Base-by-base conservation (phyloP, 805 yeast species). In the Isabelozyma rhagii region DNA sequence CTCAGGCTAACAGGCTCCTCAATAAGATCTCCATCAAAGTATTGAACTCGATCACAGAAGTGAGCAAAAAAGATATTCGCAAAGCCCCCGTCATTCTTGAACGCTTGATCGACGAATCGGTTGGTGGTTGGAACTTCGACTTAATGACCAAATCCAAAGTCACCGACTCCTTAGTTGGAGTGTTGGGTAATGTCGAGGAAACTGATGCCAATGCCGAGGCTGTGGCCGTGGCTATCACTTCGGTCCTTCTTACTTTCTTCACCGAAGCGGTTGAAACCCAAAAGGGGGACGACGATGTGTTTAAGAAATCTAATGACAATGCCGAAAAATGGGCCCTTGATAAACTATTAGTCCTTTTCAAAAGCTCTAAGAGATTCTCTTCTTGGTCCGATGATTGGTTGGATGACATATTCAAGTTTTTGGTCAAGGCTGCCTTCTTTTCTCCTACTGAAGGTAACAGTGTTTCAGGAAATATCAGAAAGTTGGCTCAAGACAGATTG, bases 91-190 rank as follows among this genome's bases (percentile, higher is more conserved):
- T 57, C 5, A 56, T 69, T 14, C 51, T 71, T 10, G 39, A 56
- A 4, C 50, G 67, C 34, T 54, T 73, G 27, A 47, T 63, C 8
- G 62, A 65, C 44, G 68, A 70, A 27, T 39, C 54, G 0, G 65
- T 71, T 14, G 74, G 75, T 27, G 88, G 88, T 4, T 73, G 87
- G 59, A 83, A 83, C 51, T 91, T 92, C 65, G 97, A 92, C 65
- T 75, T 78, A 52, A 62, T 87, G 28, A 85, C 96, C 1, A 90
- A 87, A 59, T 71, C 92, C 1, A 89, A 85, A 61, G 80, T 31
- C 0, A 69, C 81, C 10, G 83, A 81, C 41, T 48, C 59, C 13
- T 58, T 73, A 25, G 47, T 73, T 13, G 56, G 64, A 3, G 59
- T 63, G 8, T 51, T 68, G 39, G 52, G 57, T 39, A 58, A 51